A percentile compares a stretch with the other conserved stretches of the same genome.
Evolutionary conservation across 768 basidiomycete genomes (phyloP).

Genomic region (Tulasnella sp.): DNA sequence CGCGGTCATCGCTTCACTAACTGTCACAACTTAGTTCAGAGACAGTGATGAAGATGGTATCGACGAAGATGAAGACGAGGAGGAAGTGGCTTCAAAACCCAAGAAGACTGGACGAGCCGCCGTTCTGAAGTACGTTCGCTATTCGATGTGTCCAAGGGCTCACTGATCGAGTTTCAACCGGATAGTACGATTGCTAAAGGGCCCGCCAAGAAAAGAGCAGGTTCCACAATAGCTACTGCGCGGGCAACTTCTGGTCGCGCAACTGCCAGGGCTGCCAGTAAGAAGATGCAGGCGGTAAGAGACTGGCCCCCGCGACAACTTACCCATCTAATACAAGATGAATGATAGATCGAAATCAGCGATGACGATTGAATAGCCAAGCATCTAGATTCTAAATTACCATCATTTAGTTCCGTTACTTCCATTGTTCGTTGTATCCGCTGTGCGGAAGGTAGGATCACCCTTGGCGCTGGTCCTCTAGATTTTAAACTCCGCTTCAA

Average conservation of each 20-base stretch:
- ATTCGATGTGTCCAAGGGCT: neutral
- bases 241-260: neutral
- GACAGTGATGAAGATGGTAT: constrained; percentile 40
- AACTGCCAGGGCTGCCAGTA: constrained; percentile 11
- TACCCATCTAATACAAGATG: no score
- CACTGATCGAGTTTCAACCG: neutral
- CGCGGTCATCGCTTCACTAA: constrained; percentile 22
- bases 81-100: constrained; percentile 33
- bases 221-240: constrained; percentile 27
- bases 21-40: constrained; percentile 29
- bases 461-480: neutral
- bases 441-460: no score
- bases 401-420: no score
- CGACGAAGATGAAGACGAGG: constrained; percentile 40
- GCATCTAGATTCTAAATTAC: no score
- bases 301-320: neutral
- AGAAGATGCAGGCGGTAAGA: constrained; percentile 11
- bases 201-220: constrained; percentile 25
- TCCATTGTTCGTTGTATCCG: no score
- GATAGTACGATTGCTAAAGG: constrained; percentile 35
- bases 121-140: constrained; percentile 42
- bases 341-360: constrained; percentile 21
- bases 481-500: neutral
- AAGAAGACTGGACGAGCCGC: constrained; percentile 46
- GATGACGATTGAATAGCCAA: constrained; percentile 11